Base-by-base conservation (phyloP, 2,329 filamentous ascomycete genomes). In the Penicillium sp. region DNA sequence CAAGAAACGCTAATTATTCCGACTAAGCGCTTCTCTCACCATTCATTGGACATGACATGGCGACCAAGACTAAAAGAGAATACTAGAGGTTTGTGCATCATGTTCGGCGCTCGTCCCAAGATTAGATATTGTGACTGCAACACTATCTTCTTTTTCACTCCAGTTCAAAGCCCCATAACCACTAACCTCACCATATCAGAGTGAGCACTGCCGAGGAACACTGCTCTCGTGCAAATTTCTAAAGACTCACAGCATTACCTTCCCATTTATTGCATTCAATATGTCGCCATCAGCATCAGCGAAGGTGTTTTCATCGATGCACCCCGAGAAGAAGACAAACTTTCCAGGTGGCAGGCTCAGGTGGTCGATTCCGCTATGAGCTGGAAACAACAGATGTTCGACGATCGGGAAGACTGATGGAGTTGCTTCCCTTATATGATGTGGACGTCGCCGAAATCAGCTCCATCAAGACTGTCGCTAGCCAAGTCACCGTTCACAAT, bases 401-500 rank as follows among this genome's bases (percentile, higher is more conserved):
- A 25, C 17, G 4, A 19, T 45, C 39, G 8, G 29, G 27, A n/a
- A n/a, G 29, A 8, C 12, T 52, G 4, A 21, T 51, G 21, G 57
- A 61, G 42, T 21, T 61, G 25, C n/a, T 61, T 17, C 42, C 27
- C 9, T n/a, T 63, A 1, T 60, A 49, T 42, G 31, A 61, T 31
- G 51, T 60, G 17, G n/a, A 48, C 10, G 19, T 27, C 38, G 21
- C 58, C 21, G 53, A 55, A 23, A 55, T 60, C 19, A 8, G n/a
- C 15, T 42, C 51, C 10, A 61, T 69, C 48, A 54, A 61, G 42
- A 45, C 54, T 13, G 49, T 55, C 27, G 66, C 64, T 23, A 41
- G 55, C 13, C 61, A 63, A n/a, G 38, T 54, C 10, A 23, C 55
- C 4, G 58, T 71, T 17, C 62, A 55, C 45, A 66, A 69, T 54